Conservation (phyloP, 2,329 filamentous ascomycete genomes). For the Aspergillus neoniger region DNA sequence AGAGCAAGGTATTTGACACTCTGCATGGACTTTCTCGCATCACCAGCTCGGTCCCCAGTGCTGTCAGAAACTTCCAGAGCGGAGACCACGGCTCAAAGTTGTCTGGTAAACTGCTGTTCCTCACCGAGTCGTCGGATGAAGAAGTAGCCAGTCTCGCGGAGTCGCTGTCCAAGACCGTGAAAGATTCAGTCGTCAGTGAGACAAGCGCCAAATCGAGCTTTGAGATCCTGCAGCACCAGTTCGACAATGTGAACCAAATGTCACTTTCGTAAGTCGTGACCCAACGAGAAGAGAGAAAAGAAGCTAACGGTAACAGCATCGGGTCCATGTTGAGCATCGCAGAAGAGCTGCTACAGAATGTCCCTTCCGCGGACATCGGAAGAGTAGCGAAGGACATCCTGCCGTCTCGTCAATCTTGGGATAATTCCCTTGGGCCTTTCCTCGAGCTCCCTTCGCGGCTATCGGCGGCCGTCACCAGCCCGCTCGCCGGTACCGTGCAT, state of each 20-base stretch:
- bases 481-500: conserved; percentile 69
- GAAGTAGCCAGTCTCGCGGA: conserved; percentile 49
- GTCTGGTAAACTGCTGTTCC: conserved; percentile 54
- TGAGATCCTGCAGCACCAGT: conserved; percentile 55
- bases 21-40: conserved; percentile 51
- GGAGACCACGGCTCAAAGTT: conserved; percentile 52
- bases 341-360: conserved; percentile 48
- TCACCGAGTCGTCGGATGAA: conserved; percentile 57
- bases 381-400: conserved; percentile 54
- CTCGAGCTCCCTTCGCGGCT: conserved; percentile 44
- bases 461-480: conserved; percentile 73
- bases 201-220: conserved; percentile 50
- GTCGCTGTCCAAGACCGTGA: conserved; percentile 36
- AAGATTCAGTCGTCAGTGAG: conserved; percentile 39
- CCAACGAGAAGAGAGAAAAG: background rate
- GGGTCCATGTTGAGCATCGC: conserved; percentile 59
- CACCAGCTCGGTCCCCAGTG: conserved; percentile 41
- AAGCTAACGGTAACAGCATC: conserved; percentile 47
- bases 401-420: conserved; percentile 67
- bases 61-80: conserved; percentile 47
- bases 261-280: conserved; percentile 48
- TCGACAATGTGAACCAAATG: conserved; percentile 47
- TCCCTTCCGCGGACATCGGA: conserved; percentile 29
- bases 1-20: conserved; percentile 36
- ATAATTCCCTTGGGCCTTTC: conserved; percentile 60